These are phyloP conservation scores for Passiflora organensis DNA, from an alignment of 345 rosid genomes.

Conservation along the genomic window DNA sequence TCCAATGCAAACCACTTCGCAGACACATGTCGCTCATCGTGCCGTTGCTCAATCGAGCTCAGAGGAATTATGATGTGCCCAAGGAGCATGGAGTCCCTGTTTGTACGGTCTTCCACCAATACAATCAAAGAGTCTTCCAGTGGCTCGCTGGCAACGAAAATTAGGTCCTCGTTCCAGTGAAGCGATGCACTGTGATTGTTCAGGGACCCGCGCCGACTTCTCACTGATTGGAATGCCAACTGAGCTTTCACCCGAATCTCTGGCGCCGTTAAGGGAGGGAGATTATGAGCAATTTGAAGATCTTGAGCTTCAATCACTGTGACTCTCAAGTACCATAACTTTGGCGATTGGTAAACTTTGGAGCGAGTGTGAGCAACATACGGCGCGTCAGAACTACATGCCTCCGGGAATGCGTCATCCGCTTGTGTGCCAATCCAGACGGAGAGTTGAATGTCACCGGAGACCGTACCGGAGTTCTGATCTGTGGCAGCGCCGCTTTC, in stretches of 20 bases:
- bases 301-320: slow-evolving; percentile 89
- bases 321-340: slow-evolving; percentile 85
- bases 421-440: slow-evolving; percentile 96
- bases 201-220: slow-evolving; percentile 76
- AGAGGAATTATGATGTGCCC: slow-evolving; percentile 64
- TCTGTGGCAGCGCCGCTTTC: slow-evolving; percentile 44
- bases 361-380: slow-evolving; percentile 81
- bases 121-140: slow-evolving; percentile 69
- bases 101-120: slow-evolving; percentile 72
- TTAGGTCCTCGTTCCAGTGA: slow-evolving; percentile 85
- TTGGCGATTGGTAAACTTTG: slow-evolving; percentile 91
- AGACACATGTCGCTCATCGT: slow-evolving; percentile 69
- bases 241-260: slow-evolving; percentile 78
- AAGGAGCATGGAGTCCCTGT: slow-evolving; percentile 43
- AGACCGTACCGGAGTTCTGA: slow-evolving; percentile 38
- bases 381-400: slow-evolving; percentile 86
- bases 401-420: slow-evolving; percentile 92
- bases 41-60: slow-evolving; percentile 67
- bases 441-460: slow-evolving; percentile 86
- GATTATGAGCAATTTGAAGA: slow-evolving; percentile 62
- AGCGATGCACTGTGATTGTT: slow-evolving; percentile 59
- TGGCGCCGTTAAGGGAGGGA: slow-evolving; percentile 81
- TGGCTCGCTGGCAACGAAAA: slow-evolving; percentile 91
- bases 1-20: slow-evolving; percentile 68
- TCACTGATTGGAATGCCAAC: slow-evolving; percentile 73